Evolutionary conservation across 176 grass and related monocot genomes (phyloP), one percentile per base, ranked within the genome.

Genomic region (Eremochloa ophiuroides): DNA sequence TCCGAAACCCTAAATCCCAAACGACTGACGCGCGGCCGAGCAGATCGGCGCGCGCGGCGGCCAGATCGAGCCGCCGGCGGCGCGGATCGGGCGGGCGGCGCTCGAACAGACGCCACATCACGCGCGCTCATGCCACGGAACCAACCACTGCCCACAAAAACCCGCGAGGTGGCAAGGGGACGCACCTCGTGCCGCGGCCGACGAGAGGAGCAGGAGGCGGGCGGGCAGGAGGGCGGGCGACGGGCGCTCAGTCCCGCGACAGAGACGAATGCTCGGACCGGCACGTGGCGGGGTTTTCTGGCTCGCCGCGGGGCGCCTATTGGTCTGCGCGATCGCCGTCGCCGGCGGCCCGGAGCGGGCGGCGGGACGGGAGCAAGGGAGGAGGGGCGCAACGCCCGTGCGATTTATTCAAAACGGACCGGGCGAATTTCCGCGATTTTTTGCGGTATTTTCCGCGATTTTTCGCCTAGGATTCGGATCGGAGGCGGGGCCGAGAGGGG

Each of bases 111-210:
- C 22, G 22, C 66, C 58, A 9, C 64, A 37, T 15, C 65, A 42
- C 12, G 44, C 72, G 53, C 17, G 64, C 64, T 35, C 44, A 29
- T 37, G 66, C 66, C n/a, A n/a, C 30, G 13, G 46, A 60, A 71
- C 58, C 66, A 29, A 60, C 48, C 69, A 35, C 51, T 63, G 25
- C 77, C 56, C 0, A 27, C 17, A 71, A 85, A 89, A 89, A 53
- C 69, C 66, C 66, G 78, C 78, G 78, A 82, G 83, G 83, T 70
- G 60, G 65, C 78, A 69, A 64, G 83, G 87, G 43, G 78, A 89
- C 88, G 73, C 88, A 86, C 88, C 88, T 89, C 78, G 83, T 86
- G 78, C 78, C 28, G 83, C 78, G 55, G 46, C 83, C 43, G 73
- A 61, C 64, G 66, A 59, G 83, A 51, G 66, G 66, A 48, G 75